These are phyloP conservation scores for Durotheca rogersii DNA, from an alignment of 495 filamentous ascomycete genomes.

Conservation along the genomic window DNA sequence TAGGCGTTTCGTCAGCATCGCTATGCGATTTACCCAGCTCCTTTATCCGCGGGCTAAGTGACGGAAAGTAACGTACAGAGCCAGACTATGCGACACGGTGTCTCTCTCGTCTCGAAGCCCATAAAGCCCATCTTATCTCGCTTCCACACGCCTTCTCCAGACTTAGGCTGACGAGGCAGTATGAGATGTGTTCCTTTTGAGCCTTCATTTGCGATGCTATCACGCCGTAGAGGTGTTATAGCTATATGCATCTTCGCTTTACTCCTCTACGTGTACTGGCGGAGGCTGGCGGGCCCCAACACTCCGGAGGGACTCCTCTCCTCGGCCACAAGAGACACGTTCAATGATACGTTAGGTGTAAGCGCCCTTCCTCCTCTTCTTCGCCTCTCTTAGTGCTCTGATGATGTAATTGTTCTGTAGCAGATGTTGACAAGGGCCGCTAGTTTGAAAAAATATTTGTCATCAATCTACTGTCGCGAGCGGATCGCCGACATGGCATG, in stretches of 20 bases:
- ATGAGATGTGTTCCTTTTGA: conserved; percentile 3
- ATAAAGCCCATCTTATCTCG: not conserved
- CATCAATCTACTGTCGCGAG: conserved; percentile 59
- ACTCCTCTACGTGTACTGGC: conserved; percentile 25
- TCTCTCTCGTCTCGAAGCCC: too few relatives aligned
- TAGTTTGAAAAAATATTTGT: conserved; percentile 64
- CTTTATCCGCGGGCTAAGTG: conserved; percentile 13
- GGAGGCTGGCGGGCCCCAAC: not conserved
- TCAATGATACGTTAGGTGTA: conserved; percentile 25
- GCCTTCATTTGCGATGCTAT: conserved; percentile 7
- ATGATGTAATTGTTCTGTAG: not conserved
- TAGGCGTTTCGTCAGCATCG: not conserved
- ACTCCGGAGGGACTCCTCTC: not conserved
- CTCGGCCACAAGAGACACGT: not conserved
- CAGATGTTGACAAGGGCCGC: not conserved
- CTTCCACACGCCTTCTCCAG: not conserved
- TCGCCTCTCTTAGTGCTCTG: not conserved
- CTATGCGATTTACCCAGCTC: conserved; percentile 12
- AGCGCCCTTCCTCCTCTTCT: not conserved
- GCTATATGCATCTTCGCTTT: conserved; percentile 14
- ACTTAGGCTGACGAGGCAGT: not conserved
- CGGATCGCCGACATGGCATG: conserved; percentile 64
- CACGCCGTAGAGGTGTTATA: conserved; percentile 12
- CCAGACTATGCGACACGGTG: too few relatives aligned
- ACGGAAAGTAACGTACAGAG: too few relatives aligned